Evolutionary conservation across 2,329 filamentous ascomycete species (phyloP), one percentile per base, ranked within the genome.

Genomic region (Zasmidium angulare): DNA sequence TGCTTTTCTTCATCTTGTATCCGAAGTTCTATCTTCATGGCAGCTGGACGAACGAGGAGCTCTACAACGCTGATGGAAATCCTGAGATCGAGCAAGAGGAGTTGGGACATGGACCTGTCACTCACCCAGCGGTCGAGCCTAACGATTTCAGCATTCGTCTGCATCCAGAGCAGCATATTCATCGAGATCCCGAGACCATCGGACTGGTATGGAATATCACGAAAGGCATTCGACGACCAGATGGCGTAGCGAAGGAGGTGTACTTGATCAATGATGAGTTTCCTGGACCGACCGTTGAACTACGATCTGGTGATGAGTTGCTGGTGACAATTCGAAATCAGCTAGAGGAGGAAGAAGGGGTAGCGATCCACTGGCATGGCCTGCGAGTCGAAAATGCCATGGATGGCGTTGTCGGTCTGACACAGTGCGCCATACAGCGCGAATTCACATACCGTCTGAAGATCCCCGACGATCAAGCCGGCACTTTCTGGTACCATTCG

Each of bases 181-280:
- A 46, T 50, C 61, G 57, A 47, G 56, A 58, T 7, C 49, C 59
- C 19, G 46, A 50, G 24, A 61, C 58, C 11, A 57, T 59, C 19
- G 52, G 60, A 12, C 47, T 59, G 17, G 50, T 53, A 24, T 63
- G 60, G 61, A 63, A 55, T n/a, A 51, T 65, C 23, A 61, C 58
- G 12, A 57, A 56, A 23, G 58, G 23, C 12, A 19, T 53, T 20
- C 26, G 56, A 23, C 53, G 61, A 17, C 63, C 66, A 43, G 81
- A 84, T 65, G 82, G 81, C 0, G 81, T 83, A 1, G 59, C 68
- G 14, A 82, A 82, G 63, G 61, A 67, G 0, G 73, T 83, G 1
- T 80, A 79, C 65, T 69, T 81, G 2, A 77, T 84, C 57, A 84
- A 84, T 64, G 76, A 76, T 78, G 60, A 72, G 1, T 81, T 82